Percentiles rank a stretch among this genome's conserved stretches.
Evolutionary conservation across 306 rosid species (phyloP).

Genomic region (Calophaca sinica): DNA sequence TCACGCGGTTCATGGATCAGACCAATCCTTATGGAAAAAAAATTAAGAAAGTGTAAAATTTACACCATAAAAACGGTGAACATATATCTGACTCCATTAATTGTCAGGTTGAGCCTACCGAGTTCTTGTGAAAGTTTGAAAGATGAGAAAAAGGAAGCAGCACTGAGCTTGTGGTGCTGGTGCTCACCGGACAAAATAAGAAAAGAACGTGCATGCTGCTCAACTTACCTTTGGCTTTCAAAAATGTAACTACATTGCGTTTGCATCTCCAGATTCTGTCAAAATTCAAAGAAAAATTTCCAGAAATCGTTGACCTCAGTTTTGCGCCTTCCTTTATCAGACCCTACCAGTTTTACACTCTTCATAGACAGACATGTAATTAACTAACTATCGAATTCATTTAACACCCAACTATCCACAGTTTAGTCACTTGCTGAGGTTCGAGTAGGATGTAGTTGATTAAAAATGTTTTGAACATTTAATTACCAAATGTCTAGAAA

Average conservation of each 20-base stretch:
- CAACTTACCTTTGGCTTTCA: too few species aligned
- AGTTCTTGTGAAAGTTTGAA: not conserved
- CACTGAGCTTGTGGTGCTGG: not conserved
- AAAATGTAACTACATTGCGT: too few species aligned
- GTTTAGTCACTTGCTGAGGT: not conserved
- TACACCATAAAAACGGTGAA: not conserved
- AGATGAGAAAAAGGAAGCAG: not conserved
- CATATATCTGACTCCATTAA: slow-evolving; percentile 1
- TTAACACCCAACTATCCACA: not conserved
- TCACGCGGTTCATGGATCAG: slow-evolving; percentile 12
- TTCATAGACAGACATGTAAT: not conserved
- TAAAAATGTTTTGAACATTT: not conserved
- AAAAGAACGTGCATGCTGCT: too few species aligned
- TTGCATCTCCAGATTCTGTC: not conserved
- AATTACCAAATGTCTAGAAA: too few species aligned
- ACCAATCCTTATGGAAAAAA: not conserved
- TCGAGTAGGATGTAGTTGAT: not conserved
- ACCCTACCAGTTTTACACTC: too few species aligned
- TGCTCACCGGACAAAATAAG: too few species aligned
- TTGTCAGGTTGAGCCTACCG: not conserved
- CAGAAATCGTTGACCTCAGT: too few species aligned
- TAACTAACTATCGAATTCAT: not conserved
- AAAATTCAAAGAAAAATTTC: not conserved
- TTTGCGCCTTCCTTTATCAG: too few species aligned
- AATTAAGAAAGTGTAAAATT: slow-evolving; percentile 7